Conservation (phyloP, 2,329 filamentous ascomycete genomes). For the Calonectria multiphialidica region DNA sequence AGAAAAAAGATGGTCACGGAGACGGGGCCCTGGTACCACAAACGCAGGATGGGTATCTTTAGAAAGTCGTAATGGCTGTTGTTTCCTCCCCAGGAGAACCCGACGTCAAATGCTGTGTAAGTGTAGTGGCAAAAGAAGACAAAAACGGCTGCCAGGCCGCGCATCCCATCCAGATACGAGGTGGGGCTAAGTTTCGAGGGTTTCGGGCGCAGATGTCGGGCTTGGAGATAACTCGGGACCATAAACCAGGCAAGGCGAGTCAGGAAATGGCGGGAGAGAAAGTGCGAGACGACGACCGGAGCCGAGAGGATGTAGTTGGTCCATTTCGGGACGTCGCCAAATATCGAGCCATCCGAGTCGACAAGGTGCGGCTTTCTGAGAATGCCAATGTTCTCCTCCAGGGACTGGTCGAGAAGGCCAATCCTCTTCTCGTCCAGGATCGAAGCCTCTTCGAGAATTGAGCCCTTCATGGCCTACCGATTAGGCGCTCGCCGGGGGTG, state of each 20-base stretch:
- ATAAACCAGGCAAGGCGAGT: neutral
- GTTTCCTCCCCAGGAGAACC: constrained; percentile 61
- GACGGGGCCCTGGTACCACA: constrained; percentile 66
- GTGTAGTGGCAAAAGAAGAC: constrained; percentile 69
- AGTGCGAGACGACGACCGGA: neutral
- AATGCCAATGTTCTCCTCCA: constrained; percentile 12
- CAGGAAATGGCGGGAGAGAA: neutral
- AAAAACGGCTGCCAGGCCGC: constrained; percentile 66
- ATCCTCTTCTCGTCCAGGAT: neutral
- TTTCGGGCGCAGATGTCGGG: constrained; percentile 3
- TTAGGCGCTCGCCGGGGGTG: neutral
- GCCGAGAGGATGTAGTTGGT: neutral
- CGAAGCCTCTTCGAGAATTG: neutral
- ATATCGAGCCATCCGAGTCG: neutral
- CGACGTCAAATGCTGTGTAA: constrained; percentile 64
- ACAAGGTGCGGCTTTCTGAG: neutral
- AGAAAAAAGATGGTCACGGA: constrained; percentile 73
- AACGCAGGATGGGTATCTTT: constrained; percentile 65
- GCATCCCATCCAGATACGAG: constrained; percentile 69
- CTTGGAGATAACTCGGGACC: constrained; percentile 9
- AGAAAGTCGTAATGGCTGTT: constrained; percentile 59
- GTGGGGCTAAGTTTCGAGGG: constrained; percentile 53
- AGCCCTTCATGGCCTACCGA: constrained; percentile 1
- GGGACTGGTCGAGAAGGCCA: neutral
- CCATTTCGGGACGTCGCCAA: neutral